Conservation (phyloP, 768 basidiomycete species). For the Auriscalpium vulgare region DNA sequence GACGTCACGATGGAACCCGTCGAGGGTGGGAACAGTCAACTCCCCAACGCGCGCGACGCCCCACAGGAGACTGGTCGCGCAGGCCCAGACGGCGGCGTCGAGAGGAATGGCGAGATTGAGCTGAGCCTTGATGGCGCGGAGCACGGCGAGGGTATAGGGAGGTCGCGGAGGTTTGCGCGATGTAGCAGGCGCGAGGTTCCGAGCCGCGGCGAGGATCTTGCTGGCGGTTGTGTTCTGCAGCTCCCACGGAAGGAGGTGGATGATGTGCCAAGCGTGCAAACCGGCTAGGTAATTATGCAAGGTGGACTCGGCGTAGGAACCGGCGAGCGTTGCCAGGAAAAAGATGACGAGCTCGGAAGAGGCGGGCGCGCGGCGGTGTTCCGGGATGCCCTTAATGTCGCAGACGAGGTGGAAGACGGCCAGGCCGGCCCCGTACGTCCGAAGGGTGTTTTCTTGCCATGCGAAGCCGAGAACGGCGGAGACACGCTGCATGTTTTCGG, state of each 20-base stretch:
- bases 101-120: conserved; percentile 24
- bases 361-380: conserved; percentile 18
- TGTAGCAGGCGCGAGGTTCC: conserved; percentile 21
- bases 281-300: conserved; percentile 31
- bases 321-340: too few species aligned
- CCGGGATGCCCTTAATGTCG: conserved; percentile 23
- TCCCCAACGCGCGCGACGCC: background rate
- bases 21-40: background rate
- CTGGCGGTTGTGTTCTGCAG: conserved; percentile 22
- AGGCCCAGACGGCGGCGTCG: conserved; percentile 29
- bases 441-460: conserved; percentile 25
- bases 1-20: background rate
- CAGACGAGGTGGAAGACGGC: conserved; percentile 34
- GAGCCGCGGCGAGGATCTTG: conserved; percentile 23
- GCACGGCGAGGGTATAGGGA: conserved; percentile 24
- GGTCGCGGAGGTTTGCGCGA: conserved; percentile 22
- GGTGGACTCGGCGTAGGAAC: conserved; percentile 13
- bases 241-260: conserved; percentile 30
- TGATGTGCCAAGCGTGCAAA: conserved; percentile 38
- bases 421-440: conserved; percentile 31
- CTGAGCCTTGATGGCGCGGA: conserved; percentile 3
- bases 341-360: too few species aligned
- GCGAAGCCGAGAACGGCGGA: conserved; percentile 16
- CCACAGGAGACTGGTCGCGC: conserved; percentile 21
- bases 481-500: conserved; percentile 20